Evolutionary conservation across 2,329 filamentous ascomycete species (phyloP), one percentile per base, ranked within the genome.

Genomic region (Pestalotiopsis sp.): DNA sequence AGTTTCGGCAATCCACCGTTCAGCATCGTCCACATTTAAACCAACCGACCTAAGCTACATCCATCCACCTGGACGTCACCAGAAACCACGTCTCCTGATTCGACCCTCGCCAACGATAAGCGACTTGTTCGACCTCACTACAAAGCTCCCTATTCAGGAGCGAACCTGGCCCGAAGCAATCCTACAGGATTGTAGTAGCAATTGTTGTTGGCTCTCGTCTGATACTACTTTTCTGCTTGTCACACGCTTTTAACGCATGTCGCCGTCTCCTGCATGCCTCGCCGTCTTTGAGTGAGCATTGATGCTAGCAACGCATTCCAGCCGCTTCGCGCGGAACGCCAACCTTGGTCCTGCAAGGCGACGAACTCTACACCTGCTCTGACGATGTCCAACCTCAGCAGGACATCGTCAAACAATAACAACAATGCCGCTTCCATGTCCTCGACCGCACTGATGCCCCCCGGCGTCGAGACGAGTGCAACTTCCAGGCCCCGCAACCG

Each of bases 401-500:
- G 71, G 71, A 70, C 69, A 25, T 74, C 69, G 31, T 67, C 66
- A 13, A 67, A 70, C 58, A 73, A 70, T 58, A 74, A 71, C 58
- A 73, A 70, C 61, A 74, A 71, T 69, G 69, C 71, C 62, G 65
- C 79, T 70, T 78, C 80, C 72, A 80, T 83, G 76, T 81, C 84
- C 68, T 84, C 86, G 67, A 86, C 85, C 57, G 81, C 82, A 62
- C 76, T 84, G 67, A 79, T 81, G 65, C 78, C 84, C 57, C 76
- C 81, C 72, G 80, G 81, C 63, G 80, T 79, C 69, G 81, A 83
- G 71, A 76, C 81, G 70, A 81, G 82, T 68, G 74, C 82, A 31
- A 78, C 80, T 31, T 73, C 83, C 67, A 85, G 86, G 31, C 83
- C 86, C 67, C 85, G 87, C 69, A 87, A 86, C 71, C 84, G 86